Conservation (phyloP, 176 grass and related monocot species). For the maize (Zea mays) region Zm-B73-REFERENCE-NAM-5.0 NC_050102.1:100498001-100498500, state of each 20-base stretch:
- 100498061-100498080: conserved; percentile 59
- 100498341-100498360: conserved; percentile 53
- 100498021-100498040: conserved; percentile 31
- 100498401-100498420: conserved; percentile 71
- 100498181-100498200: background rate
- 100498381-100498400: conserved; percentile 60
- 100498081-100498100: conserved; percentile 67
- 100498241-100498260: conserved; percentile 56
- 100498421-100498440: conserved; percentile 77
- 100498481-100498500: conserved; percentile 84
- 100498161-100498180: conserved; percentile 23
- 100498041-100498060: conserved; percentile 78
- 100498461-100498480: conserved; percentile 76
- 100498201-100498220: conserved; percentile 52
- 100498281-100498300: conserved; percentile 62
- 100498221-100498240: conserved; percentile 75
- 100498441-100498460: conserved; percentile 63
- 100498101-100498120: conserved; percentile 74
- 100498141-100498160: conserved; percentile 23
- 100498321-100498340: conserved; percentile 42
- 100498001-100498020: conserved; percentile 38
- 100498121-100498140: conserved; percentile 32
- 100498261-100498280: conserved; percentile 86
- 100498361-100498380: conserved; percentile 53
- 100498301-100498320: conserved; percentile 47